Conservation (phyloP, 306 rosid species). For the Pyrus betulifolia region DNA sequence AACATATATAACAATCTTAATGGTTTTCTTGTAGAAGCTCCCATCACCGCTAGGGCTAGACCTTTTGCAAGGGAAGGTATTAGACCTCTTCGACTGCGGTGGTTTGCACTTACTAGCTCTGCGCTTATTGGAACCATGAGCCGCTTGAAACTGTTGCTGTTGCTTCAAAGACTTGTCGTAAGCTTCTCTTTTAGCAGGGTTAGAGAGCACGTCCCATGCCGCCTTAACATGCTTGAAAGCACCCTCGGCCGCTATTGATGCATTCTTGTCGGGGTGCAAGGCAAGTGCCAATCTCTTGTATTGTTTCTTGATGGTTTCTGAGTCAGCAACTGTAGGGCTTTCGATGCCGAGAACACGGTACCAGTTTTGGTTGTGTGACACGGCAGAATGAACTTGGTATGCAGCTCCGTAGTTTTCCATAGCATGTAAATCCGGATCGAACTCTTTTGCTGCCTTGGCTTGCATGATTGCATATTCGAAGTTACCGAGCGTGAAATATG, state of each 20-base stretch:
- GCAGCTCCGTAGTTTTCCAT: background rate
- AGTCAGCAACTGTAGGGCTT: background rate
- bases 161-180: background rate
- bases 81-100: background rate
- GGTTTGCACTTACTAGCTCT: background rate
- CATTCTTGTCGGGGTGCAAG: slow-evolving; percentile 3
- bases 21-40: background rate
- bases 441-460: background rate
- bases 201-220: background rate
- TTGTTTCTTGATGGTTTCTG: background rate
- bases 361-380: background rate
- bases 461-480: background rate
- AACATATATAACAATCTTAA: too few species aligned
- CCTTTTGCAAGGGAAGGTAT: background rate
- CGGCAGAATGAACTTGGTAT: background rate
- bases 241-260: background rate
- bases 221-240: slow-evolving; percentile 1
- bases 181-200: background rate
- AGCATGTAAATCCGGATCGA: background rate
- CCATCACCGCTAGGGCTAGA: background rate
- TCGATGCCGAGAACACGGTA: background rate
- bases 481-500: background rate
- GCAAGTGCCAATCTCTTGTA: background rate
- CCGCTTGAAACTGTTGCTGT: background rate
- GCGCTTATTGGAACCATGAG: background rate